Base-by-base conservation (phyloP, 179 eudicot genomes). In the Carnegiea gigantea region DNA sequence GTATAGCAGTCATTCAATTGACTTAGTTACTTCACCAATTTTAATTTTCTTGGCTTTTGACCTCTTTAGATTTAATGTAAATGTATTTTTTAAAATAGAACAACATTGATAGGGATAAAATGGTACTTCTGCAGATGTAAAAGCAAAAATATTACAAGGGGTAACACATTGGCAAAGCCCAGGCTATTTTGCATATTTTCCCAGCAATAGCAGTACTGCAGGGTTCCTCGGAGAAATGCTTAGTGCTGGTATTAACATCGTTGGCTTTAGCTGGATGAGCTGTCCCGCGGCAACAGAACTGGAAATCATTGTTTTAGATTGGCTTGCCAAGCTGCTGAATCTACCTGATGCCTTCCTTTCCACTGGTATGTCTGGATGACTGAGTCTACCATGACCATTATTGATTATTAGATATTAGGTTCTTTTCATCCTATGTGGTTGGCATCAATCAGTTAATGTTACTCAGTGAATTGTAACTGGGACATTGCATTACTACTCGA, bases 111-210 rank as follows among this genome's bases (percentile, higher is more conserved):
- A 20, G 20, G 51, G 67, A 51, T 48, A 30, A 7, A 13, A 64
- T 73, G 46, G 73, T 86, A 53, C 48, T 73, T 30, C 62, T 78
- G 80, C 90, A 94, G 99, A 96, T 84, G 91, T 94, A 46, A 90
- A 85, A 83, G 54, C 83, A 70, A 92, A 94, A 79, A 94, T 96
- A 79, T 84, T 96, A 24, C 98, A 93, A 46, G 97, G 99, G n/a
- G 96, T 96, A 62, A 96, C 99, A 75, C 99, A 96, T 77, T 96
- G 99, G 99, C 99, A 96, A 83, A 96, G 99, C 86, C 99, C 98
- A 1, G 88, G 86, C 33, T 94, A 80, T 81, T 96, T 89, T 84
- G 98, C 96, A 26, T 96, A 96, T 85, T 96, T 86, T 82, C 95
- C 99, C n/a, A 85, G 93, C 20, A 96, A 94, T 79, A 92, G 97